Conservation (phyloP, 1,139 yeast genomes). For the Arxiozyma heterogenica region DNA sequence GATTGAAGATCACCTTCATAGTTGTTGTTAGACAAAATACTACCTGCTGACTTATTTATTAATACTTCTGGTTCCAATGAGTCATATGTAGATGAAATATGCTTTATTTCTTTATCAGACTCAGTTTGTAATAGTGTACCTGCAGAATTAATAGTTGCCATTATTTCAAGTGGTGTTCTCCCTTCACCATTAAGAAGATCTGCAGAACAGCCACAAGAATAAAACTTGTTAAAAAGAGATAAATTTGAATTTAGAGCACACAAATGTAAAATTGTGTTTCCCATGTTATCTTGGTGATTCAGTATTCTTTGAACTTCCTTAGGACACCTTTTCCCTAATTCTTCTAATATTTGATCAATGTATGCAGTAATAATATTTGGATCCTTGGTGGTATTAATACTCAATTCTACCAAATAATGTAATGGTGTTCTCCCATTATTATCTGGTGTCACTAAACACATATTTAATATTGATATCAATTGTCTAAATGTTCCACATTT, state of each 20-base stretch:
- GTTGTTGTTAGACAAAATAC: not conserved
- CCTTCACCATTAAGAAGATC: constrained; percentile 24
- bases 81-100: not conserved
- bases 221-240: constrained; percentile 25
- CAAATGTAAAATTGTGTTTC: constrained; percentile 60
- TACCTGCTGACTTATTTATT: not conserved
- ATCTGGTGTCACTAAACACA: constrained; percentile 65
- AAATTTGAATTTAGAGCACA: constrained; percentile 36
- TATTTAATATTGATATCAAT: constrained; percentile 60
- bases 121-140: constrained; percentile 17
- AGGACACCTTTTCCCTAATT: constrained; percentile 32
- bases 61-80: not conserved
- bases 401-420: constrained; percentile 60
- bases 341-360: constrained; percentile 32
- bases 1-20: not conserved
- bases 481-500: constrained; percentile 69
- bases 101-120: not conserved
- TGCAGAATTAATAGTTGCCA: constrained; percentile 23
- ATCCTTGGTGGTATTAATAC: constrained; percentile 43
- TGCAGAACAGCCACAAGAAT: constrained; percentile 27
- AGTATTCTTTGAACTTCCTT: constrained; percentile 51
- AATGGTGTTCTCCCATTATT: constrained; percentile 65
- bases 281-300: constrained; percentile 60
- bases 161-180: constrained; percentile 25
- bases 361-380: constrained; percentile 34